A percentile compares a stretch with the other conserved stretches of the same genome.
Evolutionary conservation across 78 protist genomes (phyloP).

Genomic region (Emiliania huxleyi): DNA sequence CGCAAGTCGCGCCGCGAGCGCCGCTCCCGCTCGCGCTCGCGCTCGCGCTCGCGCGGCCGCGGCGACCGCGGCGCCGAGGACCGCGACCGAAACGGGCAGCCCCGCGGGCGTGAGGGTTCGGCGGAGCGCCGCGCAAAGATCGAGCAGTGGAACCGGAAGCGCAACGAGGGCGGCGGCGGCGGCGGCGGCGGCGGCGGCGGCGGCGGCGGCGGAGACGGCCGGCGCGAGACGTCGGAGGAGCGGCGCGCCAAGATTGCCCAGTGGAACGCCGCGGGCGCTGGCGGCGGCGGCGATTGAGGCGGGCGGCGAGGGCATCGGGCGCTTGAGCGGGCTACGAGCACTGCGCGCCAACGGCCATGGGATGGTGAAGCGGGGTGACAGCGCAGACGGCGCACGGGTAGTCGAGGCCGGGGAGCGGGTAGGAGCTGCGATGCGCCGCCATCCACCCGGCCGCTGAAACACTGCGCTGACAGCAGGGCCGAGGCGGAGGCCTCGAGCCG

Average conservation of each 20-base stretch:
- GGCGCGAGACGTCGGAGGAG: background rate
- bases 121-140: background rate
- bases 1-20: background rate
- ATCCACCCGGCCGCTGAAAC: too few relatives aligned
- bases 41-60: background rate
- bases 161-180: background rate
- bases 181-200: slow-evolving; percentile 20
- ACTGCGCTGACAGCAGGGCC: too few relatives aligned
- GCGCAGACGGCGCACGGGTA: too few relatives aligned
- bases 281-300: too few relatives aligned
- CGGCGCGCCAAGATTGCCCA: background rate
- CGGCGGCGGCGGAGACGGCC: background rate
- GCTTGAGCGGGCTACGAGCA: too few relatives aligned
- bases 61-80: background rate
- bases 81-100: background rate
- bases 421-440: too few relatives aligned
- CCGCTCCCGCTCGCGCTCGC: background rate
- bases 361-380: too few relatives aligned
- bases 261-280: background rate
- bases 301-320: too few relatives aligned
- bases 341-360: too few relatives aligned
- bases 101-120: background rate
- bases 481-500: too few relatives aligned
- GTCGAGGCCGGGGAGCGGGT: too few relatives aligned
- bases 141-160: background rate